phyloP scores from a whole-genome alignment of 441 rosid genomes.

The Pelargonium australe region DNA sequence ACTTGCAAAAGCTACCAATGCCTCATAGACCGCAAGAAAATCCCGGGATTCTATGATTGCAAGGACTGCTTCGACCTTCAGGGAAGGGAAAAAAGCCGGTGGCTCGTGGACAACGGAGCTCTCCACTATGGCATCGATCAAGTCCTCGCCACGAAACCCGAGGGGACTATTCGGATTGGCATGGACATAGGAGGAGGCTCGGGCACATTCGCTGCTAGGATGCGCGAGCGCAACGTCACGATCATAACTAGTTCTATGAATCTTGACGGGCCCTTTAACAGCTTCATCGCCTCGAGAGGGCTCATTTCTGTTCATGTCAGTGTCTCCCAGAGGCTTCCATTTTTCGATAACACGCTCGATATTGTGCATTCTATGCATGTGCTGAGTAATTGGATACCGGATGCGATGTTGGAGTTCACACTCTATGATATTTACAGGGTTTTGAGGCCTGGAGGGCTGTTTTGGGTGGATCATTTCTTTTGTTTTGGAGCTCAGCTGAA shows the following conservation, averaged over 20 bases:
- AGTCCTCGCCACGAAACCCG: constrained; percentile 29
- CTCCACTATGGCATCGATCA: constrained; percentile 40
- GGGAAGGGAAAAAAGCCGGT: constrained; percentile 37
- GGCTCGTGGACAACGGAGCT: constrained; percentile 35
- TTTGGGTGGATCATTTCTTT: constrained; percentile 56
- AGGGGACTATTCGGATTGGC: constrained; percentile 36
- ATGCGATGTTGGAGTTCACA: constrained; percentile 38
- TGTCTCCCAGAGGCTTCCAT: constrained; percentile 48
- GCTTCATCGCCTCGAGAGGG: constrained; percentile 49
- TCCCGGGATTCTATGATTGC: constrained; percentile 37
- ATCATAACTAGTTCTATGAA: constrained; percentile 45
- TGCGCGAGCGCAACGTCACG: constrained; percentile 49
- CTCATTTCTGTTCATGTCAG: constrained; percentile 40
- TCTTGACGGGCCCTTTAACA: constrained; percentile 48
- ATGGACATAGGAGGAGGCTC: constrained; percentile 43
- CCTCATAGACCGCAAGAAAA: constrained; percentile 32
- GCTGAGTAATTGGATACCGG: constrained; percentile 48
- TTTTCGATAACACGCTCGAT: constrained; percentile 50
- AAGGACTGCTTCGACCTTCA: constrained; percentile 45
- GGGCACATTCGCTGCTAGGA: constrained; percentile 51
- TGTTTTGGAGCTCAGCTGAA: constrained; percentile 44
- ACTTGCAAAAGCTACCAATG: constrained; percentile 43
- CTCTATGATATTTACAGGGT: constrained; percentile 43
- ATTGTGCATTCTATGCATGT: constrained; percentile 52
- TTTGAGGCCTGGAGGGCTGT: constrained; percentile 48